Conservation (phyloP, 1,284 basidiomycete genomes). For the Cutaneotrichosporon cavernicola region DNA sequence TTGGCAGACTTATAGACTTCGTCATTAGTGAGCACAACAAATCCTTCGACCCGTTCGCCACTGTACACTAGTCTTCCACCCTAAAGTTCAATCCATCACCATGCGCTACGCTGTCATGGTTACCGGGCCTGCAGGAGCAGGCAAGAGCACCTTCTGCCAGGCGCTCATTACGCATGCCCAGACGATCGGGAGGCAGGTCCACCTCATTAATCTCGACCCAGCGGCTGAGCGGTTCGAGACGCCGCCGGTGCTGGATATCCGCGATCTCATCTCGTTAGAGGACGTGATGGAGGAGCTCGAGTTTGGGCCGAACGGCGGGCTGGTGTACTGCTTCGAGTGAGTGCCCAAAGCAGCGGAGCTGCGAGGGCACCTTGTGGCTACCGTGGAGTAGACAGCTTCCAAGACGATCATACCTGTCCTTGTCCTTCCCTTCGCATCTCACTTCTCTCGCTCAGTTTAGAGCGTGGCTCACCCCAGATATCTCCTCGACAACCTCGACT, state of each 20-base stretch:
- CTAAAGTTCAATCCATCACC: too few relatives aligned
- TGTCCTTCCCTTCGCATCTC: too few relatives aligned
- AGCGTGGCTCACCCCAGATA: constrained; percentile 62
- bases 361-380: too few relatives aligned
- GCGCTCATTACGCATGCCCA: constrained; percentile 88
- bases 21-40: not conserved
- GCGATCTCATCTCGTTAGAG: constrained; percentile 85
- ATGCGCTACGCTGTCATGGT: constrained; percentile 88
- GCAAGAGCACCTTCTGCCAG: constrained; percentile 92
- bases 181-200: constrained; percentile 75
- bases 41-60: not conserved
- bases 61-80: not conserved
- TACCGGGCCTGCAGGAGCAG: constrained; percentile 81
- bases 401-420: too few relatives aligned
- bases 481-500: constrained; percentile 94
- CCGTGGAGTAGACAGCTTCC: too few relatives aligned
- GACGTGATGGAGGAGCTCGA: constrained; percentile 96
- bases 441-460: too few relatives aligned
- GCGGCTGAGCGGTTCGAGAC: constrained; percentile 94
- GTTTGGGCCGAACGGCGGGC: constrained; percentile 94
- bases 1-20: not conserved
- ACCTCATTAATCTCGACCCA: constrained; percentile 97
- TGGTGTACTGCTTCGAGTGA: constrained; percentile 99
- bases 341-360: constrained; percentile 46
- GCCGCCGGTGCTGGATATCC: constrained; percentile 90